These are phyloP conservation scores for Exophiala xenobiotica DNA, from an alignment of 2,329 filamentous ascomycete genomes.

Conservation along the genomic window DNA sequence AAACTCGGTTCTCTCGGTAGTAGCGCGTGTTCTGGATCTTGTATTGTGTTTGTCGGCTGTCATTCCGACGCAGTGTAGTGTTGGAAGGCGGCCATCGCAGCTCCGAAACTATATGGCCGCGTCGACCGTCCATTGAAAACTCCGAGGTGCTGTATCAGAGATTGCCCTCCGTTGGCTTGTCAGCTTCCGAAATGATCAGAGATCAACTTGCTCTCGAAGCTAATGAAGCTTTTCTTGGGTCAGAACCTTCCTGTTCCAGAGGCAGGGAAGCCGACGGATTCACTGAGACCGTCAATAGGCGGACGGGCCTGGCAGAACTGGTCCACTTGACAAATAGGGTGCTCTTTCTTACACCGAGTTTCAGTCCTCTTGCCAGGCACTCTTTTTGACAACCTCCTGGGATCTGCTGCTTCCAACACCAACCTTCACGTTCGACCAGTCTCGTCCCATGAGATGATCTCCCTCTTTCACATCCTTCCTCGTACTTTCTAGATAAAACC, in stretches of 20 bases:
- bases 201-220: too few relatives aligned
- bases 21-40: slow-evolving; percentile 14
- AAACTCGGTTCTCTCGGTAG: slow-evolving; percentile 13
- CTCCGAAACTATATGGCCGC: too few relatives aligned
- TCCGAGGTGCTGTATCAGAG: too few relatives aligned
- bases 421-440: slow-evolving; percentile 30
- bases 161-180: too few relatives aligned
- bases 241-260: too few relatives aligned
- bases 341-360: neutral
- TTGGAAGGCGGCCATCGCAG: slow-evolving; percentile 41
- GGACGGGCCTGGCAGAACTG: too few relatives aligned
- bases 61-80: slow-evolving; percentile 42
- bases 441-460: slow-evolving; percentile 27
- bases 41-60: slow-evolving; percentile 12
- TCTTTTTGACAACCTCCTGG: slow-evolving; percentile 31
- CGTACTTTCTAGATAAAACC: slow-evolving; percentile 55
- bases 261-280: too few relatives aligned
- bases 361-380: slow-evolving; percentile 33
- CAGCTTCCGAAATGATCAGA: too few relatives aligned
- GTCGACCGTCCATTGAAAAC: too few relatives aligned
- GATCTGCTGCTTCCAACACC: slow-evolving; percentile 31
- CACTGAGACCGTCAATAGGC: too few relatives aligned
- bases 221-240: too few relatives aligned
- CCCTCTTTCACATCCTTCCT: slow-evolving; percentile 29
- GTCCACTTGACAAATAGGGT: neutral